These are phyloP conservation scores for Aspergillus brunneoviolaceus DNA, from an alignment of 2,329 filamentous ascomycete genomes.

Conservation along the genomic window DNA sequence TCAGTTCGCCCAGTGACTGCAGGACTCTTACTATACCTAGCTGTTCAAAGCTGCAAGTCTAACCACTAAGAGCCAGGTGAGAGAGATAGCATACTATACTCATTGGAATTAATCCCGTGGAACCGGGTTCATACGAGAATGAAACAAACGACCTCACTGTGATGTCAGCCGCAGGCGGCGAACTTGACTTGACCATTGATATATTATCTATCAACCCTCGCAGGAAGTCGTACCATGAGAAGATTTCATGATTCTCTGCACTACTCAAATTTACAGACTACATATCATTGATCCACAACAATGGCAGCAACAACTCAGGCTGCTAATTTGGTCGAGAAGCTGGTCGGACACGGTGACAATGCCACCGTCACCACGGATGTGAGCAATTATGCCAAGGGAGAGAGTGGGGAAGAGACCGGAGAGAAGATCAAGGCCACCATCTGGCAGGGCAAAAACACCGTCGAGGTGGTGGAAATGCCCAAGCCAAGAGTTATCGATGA, in stretches of 20 bases:
- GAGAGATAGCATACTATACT: background rate
- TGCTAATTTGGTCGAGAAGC: slow-evolving; percentile 66
- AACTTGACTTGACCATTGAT: background rate
- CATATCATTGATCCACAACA: too few species aligned
- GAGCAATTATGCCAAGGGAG: slow-evolving; percentile 59
- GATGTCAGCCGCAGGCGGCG: slow-evolving; percentile 17
- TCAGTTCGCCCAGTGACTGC: too few species aligned
- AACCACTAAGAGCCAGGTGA: too few species aligned
- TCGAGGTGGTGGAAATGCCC: slow-evolving; percentile 68
- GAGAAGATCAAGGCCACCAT: slow-evolving; percentile 76
- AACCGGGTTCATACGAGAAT: background rate
- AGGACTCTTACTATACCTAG: too few species aligned
- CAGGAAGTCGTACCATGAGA: background rate
- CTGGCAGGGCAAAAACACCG: slow-evolving; percentile 80
- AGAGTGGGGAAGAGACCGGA: slow-evolving; percentile 51
- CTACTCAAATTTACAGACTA: too few species aligned
- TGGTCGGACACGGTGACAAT: slow-evolving; percentile 66
- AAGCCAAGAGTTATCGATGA: slow-evolving; percentile 72
- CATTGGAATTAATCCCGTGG: background rate
- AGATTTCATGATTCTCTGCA: too few species aligned
- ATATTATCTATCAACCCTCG: background rate
- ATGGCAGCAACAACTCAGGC: slow-evolving; percentile 65
- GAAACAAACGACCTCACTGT: slow-evolving; percentile 17
- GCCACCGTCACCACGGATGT: slow-evolving; percentile 68
- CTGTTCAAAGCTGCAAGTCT: too few species aligned